Evolutionary conservation across 2,329 filamentous ascomycete species (phyloP).

Genomic region (Chaetomiaceae sp.): DNA sequence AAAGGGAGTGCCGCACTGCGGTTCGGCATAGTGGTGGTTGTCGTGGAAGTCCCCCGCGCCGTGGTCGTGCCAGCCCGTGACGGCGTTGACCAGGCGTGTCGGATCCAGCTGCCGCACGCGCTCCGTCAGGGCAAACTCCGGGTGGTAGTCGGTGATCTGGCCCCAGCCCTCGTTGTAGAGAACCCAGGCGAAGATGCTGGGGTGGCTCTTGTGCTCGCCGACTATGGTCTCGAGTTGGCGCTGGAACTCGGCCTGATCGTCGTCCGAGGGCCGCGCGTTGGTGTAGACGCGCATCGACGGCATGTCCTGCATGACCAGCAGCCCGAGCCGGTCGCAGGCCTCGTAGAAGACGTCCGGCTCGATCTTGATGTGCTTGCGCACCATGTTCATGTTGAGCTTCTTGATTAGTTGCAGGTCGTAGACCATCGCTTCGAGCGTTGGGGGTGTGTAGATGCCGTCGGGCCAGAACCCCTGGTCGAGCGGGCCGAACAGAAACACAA

Average conservation of each 20-base stretch:
- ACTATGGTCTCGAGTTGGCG: conserved; percentile 59
- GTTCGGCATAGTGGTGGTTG: conserved; percentile 67
- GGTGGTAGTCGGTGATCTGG: conserved; percentile 48
- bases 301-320: conserved; percentile 70
- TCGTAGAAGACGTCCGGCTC: conserved; percentile 63
- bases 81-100: conserved; percentile 58
- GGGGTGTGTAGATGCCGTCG: conserved; percentile 62
- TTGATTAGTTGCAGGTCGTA: conserved; percentile 62
- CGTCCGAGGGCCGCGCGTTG: conserved; percentile 35
- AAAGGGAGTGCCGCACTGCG: conserved; percentile 66
- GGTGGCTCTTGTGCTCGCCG: conserved; percentile 58
- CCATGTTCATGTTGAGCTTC: conserved; percentile 62
- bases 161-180: conserved; percentile 73
- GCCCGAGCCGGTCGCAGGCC: conserved; percentile 60
- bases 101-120: conserved; percentile 55
- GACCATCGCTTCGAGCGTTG: conserved; percentile 61
- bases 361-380: conserved; percentile 69
- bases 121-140: conserved; percentile 53
- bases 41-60: conserved; percentile 63
- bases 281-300: conserved; percentile 46
- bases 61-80: conserved; percentile 63
- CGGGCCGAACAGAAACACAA: conserved; percentile 62
- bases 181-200: conserved; percentile 61
- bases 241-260: conserved; percentile 59
- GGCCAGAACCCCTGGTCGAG: conserved; percentile 70